Conservation (phyloP, 352 stramenopile species). For the Thalassiosira mediterranea region DNA sequence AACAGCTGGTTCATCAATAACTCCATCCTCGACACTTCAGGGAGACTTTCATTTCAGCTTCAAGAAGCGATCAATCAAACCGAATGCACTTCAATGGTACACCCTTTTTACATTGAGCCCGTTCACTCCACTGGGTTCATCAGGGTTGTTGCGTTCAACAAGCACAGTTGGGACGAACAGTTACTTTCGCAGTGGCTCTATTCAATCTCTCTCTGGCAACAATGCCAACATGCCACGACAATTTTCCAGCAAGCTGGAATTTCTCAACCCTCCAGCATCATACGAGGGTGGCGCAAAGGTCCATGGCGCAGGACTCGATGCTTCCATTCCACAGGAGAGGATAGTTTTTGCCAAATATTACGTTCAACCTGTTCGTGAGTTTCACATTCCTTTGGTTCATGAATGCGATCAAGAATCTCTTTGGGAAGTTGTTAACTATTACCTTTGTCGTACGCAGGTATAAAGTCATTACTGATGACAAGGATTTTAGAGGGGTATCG, state of each 20-base stretch:
- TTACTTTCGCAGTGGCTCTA: slow-evolving; percentile 27
- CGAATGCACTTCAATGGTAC: slow-evolving; percentile 81
- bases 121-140: slow-evolving; percentile 37
- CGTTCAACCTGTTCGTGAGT: slow-evolving; percentile 59
- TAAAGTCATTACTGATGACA: slow-evolving; percentile 78
- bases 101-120: slow-evolving; percentile 75
- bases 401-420: too few relatives aligned
- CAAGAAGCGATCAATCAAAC: slow-evolving; percentile 64
- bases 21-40: slow-evolving; percentile 23
- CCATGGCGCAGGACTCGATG: slow-evolving; percentile 12
- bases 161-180: slow-evolving; percentile 7
- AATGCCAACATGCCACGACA: slow-evolving; percentile 16
- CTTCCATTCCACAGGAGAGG: slow-evolving; percentile 27
- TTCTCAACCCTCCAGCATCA: background rate
- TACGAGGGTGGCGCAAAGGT: slow-evolving; percentile 6
- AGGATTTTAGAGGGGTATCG: slow-evolving; percentile 79
- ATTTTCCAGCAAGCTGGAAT: background rate
- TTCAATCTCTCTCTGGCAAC: slow-evolving; percentile 13
- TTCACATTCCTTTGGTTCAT: too few relatives aligned
- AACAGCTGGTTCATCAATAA: slow-evolving; percentile 50
- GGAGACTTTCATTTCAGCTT: slow-evolving; percentile 65
- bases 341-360: slow-evolving; percentile 53
- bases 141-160: slow-evolving; percentile 11
- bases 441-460: slow-evolving; percentile 14
- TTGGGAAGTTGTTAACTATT: background rate